These are phyloP conservation scores for Knufia petricola DNA, from an alignment of 2,329 filamentous ascomycete species.

Conservation along the genomic window DNA sequence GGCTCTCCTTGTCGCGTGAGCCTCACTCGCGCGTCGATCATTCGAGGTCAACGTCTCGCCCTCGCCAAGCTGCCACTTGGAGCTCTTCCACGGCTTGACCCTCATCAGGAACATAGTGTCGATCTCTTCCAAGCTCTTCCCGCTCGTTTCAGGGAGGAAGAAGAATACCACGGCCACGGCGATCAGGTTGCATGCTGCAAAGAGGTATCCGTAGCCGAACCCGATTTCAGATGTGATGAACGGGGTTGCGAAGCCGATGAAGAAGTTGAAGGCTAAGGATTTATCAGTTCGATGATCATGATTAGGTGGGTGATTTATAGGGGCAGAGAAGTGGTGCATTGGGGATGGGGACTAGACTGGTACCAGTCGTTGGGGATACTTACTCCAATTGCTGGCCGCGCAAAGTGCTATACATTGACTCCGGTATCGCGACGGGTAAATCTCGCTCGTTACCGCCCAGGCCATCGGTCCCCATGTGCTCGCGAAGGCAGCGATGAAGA, in stretches of 20 bases:
- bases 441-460: slow-evolving; percentile 35
- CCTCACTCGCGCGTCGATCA: neutral
- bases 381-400: slow-evolving; percentile 68
- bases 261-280: slow-evolving; percentile 63
- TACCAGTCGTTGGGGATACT: too few relatives aligned
- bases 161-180: slow-evolving; percentile 54
- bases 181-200: slow-evolving; percentile 59
- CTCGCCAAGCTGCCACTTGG: slow-evolving; percentile 16
- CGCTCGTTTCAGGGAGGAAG: slow-evolving; percentile 58
- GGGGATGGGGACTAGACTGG: too few relatives aligned
- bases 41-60: neutral
- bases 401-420: slow-evolving; percentile 69
- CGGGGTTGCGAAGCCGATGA: slow-evolving; percentile 56
- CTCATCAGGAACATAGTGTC: slow-evolving; percentile 65
- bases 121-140: slow-evolving; percentile 66
- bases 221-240: slow-evolving; percentile 64
- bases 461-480: slow-evolving; percentile 57
- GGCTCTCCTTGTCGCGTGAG: neutral
- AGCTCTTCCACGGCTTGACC: slow-evolving; percentile 46
- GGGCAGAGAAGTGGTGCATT: too few relatives aligned
- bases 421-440: slow-evolving; percentile 42
- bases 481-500: slow-evolving; percentile 70
- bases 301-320: too few relatives aligned
- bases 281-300: too few relatives aligned
- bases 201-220: slow-evolving; percentile 65